A percentile compares a stretch with the other conserved stretches of the same genome.
phyloP scores from a whole-genome alignment of 495 filamentous ascomycete species.

The Cladorrhinum samala region DNA sequence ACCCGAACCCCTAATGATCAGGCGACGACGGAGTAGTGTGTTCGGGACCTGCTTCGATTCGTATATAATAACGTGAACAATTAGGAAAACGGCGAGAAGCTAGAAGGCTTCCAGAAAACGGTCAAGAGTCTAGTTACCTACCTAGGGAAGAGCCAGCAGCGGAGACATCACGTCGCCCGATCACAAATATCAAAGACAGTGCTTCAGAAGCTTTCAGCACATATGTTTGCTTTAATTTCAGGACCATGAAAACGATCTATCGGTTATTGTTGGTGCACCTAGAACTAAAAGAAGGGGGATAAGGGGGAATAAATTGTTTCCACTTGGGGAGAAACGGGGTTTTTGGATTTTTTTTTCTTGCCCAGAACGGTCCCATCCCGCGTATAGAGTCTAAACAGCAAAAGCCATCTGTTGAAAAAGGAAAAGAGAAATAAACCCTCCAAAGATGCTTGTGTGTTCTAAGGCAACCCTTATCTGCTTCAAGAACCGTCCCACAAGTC shows the following conservation, averaged over 20 bases:
- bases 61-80: too few relatives aligned
- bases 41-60: too few relatives aligned
- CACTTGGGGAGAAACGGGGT: constrained; percentile 20
- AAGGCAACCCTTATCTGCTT: constrained; percentile 28
- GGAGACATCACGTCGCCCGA: too few relatives aligned
- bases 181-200: too few relatives aligned
- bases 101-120: too few relatives aligned
- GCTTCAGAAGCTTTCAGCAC: neutral
- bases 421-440: constrained; percentile 28
- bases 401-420: constrained; percentile 33
- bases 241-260: neutral
- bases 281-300: neutral
- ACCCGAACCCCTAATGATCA: too few relatives aligned
- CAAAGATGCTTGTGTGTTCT: constrained; percentile 34
- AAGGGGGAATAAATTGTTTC: constrained; percentile 1
- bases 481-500: constrained; percentile 35
- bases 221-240: neutral
- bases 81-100: too few relatives aligned
- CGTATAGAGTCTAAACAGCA: constrained; percentile 46
- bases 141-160: too few relatives aligned
- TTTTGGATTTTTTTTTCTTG: constrained; percentile 37
- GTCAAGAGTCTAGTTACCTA: too few relatives aligned
- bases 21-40: too few relatives aligned
- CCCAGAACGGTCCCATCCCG: constrained; percentile 23
- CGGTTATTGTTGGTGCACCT: neutral